Evolutionary conservation across 2,329 filamentous ascomycete species (phyloP).

Genomic region (Simplicillium aogashimaense): DNA sequence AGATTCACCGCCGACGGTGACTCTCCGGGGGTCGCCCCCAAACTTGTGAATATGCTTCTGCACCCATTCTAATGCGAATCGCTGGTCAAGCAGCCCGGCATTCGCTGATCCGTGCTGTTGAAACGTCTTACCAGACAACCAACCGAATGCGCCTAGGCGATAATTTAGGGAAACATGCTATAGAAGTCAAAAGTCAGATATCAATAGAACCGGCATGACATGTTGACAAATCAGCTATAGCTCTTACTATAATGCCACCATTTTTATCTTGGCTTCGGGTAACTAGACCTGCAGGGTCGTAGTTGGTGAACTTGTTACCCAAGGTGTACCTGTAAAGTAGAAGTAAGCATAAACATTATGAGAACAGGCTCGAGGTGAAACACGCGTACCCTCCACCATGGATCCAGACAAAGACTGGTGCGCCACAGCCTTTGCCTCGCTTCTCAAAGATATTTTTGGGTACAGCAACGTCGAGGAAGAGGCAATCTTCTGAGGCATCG

Average conservation of each 20-base stretch:
- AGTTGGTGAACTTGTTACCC: no score
- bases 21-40: constrained; percentile 5
- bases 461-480: constrained; percentile 11
- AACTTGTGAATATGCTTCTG: constrained; percentile 7
- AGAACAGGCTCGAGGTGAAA: no score
- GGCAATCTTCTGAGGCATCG: background rate
- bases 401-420: constrained; percentile 11
- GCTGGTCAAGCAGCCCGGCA: constrained; percentile 7
- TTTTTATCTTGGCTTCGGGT: background rate
- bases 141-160: background rate
- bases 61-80: constrained; percentile 8
- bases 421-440: constrained; percentile 15
- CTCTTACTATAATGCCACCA: background rate
- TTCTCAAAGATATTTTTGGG: constrained; percentile 21
- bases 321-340: no score
- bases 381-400: background rate
- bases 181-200: background rate
- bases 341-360: no score
- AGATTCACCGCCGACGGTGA: constrained; percentile 10
- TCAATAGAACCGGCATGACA: background rate
- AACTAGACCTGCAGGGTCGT: background rate
- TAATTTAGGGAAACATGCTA: background rate
- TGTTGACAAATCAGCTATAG: background rate
- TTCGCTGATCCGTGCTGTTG: constrained; percentile 1
- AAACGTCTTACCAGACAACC: background rate